A percentile compares a stretch with the other conserved stretches of the same genome.
Evolutionary conservation across 148 eudicot species (phyloP).

Genomic region (Amaranthus hypochondriacus): DNA sequence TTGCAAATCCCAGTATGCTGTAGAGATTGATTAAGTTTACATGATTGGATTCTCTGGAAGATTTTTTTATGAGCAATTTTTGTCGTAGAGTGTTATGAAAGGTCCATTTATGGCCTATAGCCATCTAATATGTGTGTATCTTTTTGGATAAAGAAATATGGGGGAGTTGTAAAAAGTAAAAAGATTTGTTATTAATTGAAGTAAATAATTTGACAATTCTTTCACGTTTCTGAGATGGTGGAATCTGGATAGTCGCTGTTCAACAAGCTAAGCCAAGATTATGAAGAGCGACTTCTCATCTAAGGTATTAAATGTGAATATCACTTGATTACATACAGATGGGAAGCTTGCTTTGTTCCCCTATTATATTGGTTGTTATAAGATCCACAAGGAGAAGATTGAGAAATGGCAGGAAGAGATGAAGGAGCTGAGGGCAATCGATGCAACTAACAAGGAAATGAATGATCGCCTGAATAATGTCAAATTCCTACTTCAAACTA

Average conservation of each 20-base stretch:
- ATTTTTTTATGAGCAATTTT: no score
- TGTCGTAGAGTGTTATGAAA: no score
- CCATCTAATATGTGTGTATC: no score
- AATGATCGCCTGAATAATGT: slow-evolving; percentile 60
- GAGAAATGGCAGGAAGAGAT: slow-evolving; percentile 91
- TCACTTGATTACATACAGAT: background rate
- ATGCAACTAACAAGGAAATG: slow-evolving; percentile 65
- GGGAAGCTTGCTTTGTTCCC: slow-evolving; percentile 10
- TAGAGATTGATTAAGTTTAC: no score
- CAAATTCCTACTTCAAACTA: slow-evolving; percentile 60
- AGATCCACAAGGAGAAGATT: slow-evolving; percentile 84
- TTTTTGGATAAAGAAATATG: no score
- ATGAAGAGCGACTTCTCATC: slow-evolving; percentile 77
- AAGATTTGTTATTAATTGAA: no score
- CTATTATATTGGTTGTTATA: no score
- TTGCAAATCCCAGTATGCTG: no score
- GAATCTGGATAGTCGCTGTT: slow-evolving; percentile 75
- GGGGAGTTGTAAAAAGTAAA: no score
- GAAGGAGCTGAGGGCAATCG: slow-evolving; percentile 67
- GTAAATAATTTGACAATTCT: no score
- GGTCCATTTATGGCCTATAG: no score
- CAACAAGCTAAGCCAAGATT: slow-evolving; percentile 58
- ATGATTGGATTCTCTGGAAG: no score
- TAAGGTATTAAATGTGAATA: slow-evolving; percentile 29
- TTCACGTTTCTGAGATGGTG: slow-evolving; percentile 78